A percentile compares a stretch with the other conserved stretches of the same genome.
Evolutionary conservation across 371 early-diverging fungal genomes (phyloP).

Genomic region (Apophysomyces variabilis): DNA sequence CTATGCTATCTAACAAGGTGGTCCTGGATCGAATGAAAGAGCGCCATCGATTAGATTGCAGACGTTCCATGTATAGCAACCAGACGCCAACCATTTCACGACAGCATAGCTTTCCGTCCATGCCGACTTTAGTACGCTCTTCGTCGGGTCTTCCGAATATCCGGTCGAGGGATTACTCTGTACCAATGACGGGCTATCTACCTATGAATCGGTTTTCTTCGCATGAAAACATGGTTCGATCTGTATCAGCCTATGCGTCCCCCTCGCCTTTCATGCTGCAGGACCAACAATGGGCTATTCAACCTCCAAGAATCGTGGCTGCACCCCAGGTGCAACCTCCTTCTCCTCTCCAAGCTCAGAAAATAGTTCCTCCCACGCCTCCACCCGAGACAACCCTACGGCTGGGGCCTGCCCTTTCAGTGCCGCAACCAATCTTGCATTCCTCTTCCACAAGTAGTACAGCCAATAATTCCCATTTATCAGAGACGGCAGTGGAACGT

Average conservation of each 20-base stretch:
- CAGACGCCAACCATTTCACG: slow-evolving; percentile 1
- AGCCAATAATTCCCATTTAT: not conserved
- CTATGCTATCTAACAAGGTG: not conserved
- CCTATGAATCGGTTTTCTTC: not conserved
- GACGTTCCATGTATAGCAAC: not conserved
- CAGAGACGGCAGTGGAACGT: not conserved
- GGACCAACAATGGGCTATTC: not conserved
- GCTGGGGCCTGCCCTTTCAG: not conserved
- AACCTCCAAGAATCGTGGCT: not conserved
- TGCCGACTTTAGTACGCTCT: not conserved
- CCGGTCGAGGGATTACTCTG: not conserved
- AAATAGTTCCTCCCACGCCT: slow-evolving; percentile 4
- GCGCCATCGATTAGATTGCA: slow-evolving; percentile 3
- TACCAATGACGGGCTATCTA: not conserved
- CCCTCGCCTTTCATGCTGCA: not conserved
- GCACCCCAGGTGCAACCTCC: not conserved
- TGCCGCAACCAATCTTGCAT: not conserved
- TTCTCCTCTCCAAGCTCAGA: not conserved
- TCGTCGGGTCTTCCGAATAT: not conserved
- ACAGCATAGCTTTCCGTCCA: slow-evolving; percentile 3
- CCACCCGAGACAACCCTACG: not conserved
- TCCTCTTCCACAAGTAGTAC: too few relatives aligned
- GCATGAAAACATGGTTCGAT: not conserved
- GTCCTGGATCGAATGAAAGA: slow-evolving; percentile 9
- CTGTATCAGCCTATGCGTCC: not conserved